Evolutionary conservation across 176 grass and related monocot genomes (phyloP).

Genomic region (Phragmites australis): DNA sequence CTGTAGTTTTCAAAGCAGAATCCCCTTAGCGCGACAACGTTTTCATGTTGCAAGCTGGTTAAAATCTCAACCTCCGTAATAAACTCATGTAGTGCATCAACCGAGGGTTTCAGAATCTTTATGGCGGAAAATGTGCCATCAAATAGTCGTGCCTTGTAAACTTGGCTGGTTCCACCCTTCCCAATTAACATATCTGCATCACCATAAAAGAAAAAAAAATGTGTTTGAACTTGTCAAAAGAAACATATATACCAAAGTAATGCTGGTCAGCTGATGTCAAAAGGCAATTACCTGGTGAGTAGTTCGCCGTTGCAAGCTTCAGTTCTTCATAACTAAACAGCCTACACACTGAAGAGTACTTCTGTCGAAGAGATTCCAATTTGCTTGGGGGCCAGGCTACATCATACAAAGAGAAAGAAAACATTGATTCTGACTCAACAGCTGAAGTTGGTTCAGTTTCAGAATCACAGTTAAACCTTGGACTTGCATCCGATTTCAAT

Average conservation of each 20-base stretch:
- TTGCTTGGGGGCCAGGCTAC: conserved; percentile 62
- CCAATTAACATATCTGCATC: conserved; percentile 88
- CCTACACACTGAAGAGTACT: conserved; percentile 65
- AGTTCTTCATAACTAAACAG: conserved; percentile 72
- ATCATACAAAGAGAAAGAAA: conserved; percentile 43
- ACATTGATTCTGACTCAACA: conserved; percentile 41
- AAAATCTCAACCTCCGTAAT: conserved; percentile 72
- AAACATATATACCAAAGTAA: conserved; percentile 13
- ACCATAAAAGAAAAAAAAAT: conserved; percentile 25
- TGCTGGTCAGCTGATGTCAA: not conserved
- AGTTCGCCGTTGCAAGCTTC: conserved; percentile 67
- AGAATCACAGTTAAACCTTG: conserved; percentile 41
- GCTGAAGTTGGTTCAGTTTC: conserved; percentile 35
- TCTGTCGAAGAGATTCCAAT: conserved; percentile 66
- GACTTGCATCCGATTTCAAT: conserved; percentile 49
- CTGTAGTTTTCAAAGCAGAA: conserved; percentile 88
- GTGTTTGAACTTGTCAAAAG: not conserved
- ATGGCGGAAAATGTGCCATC: conserved; percentile 67
- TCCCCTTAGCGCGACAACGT: conserved; percentile 70
- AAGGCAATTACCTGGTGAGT: conserved; percentile 63
- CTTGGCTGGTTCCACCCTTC: conserved; percentile 87
- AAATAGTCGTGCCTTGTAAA: conserved; percentile 69
- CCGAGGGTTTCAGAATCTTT: conserved; percentile 82
- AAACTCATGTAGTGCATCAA: conserved; percentile 78
- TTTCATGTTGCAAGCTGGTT: conserved; percentile 69